Evolutionary conservation across 768 basidiomycete species (phyloP).

Genomic region (Russula virescens): DNA sequence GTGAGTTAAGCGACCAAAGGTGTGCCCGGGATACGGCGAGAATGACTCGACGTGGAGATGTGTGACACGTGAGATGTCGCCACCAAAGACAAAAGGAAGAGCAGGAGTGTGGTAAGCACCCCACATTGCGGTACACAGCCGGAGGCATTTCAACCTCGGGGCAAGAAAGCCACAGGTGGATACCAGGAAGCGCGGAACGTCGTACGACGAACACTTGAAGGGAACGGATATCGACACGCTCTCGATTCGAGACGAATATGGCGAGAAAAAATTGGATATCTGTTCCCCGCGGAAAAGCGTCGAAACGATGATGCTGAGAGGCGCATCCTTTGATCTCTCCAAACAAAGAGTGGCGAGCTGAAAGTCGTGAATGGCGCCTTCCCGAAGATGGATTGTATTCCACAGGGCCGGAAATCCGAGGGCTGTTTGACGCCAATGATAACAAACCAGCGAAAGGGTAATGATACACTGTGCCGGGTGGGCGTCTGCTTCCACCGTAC

Average conservation of each 20-base stretch:
- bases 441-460: constrained; percentile 23
- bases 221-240: constrained; percentile 20
- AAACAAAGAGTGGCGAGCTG: constrained; percentile 23
- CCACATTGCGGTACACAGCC: constrained; percentile 26
- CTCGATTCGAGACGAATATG: constrained; percentile 21
- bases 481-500: constrained; percentile 6
- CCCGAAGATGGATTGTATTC: constrained; percentile 24
- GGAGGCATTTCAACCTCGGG: constrained; percentile 19
- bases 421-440: constrained; percentile 24
- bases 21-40: constrained; percentile 23
- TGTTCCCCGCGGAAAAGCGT: constrained; percentile 23
- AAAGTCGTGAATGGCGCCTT: constrained; percentile 24
- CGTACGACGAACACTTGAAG: constrained; percentile 21
- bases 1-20: constrained; percentile 22
- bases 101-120: constrained; percentile 16
- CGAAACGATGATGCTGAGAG: constrained; percentile 22
- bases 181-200: constrained; percentile 19
- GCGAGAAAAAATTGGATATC: constrained; percentile 23
- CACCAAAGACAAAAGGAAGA: constrained; percentile 22
- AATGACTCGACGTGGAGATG: constrained; percentile 26
- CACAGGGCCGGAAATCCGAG: constrained; percentile 22
- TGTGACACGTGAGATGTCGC: constrained; percentile 23
- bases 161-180: constrained; percentile 23
- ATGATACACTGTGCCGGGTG: constrained; percentile 18
- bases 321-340: constrained; percentile 21